Base-by-base conservation (phyloP, 2,329 filamentous ascomycete species). In the Eutypella sp. region DNA sequence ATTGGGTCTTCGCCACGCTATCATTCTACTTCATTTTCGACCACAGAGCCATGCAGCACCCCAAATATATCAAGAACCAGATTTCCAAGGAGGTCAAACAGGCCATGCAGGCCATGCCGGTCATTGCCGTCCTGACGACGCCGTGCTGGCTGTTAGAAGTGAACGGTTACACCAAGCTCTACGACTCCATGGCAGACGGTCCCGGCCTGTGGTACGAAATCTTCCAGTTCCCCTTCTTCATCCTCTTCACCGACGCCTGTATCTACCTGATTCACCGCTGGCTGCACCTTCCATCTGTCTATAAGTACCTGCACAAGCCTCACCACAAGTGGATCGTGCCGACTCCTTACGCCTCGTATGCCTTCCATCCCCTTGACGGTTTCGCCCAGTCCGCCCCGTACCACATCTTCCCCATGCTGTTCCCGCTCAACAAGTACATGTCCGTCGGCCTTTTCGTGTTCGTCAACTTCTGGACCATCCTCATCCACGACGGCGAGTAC, bases 311-410 rank as follows among this genome's bases (percentile, higher is more conserved):
- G 41, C 92, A 97, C 80, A 97, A 97, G 81, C 85, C 90, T 55
- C 92, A 97, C 71, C 92, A 97, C 82, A 96, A 96, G 75, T 97
- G 92, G 92, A 96, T 97, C 70, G 95, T 96, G 89, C 92, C 92
- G 3, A 95, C 89, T 3, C 92, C 92, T 1, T 96, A 82, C 66
- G 91, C 92, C 36, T 90, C 85, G 57, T 87, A 96, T 63, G 92
- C 92, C 47, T 97, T 97, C 79, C 90, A 97, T 73, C 91, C 92
- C 1, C 66, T 96, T 43, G 92, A 97, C 63, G 92, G 92, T 61
- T 96, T 85, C 70, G 78, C 83, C 10, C 92, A 97, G 73, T 87
- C 86, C 49, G 65, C 95, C 40, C 92, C 92, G 1, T 97, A 97
- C 72, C 92, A 97, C 71, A 58, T 96, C 55, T 96, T 92, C 72